Percentiles rank a stretch among this genome's conserved stretches.
These are phyloP conservation scores for Pyrus hybrid DNA, from an alignment of 331 rosid species.

Conservation along the genomic window DNA sequence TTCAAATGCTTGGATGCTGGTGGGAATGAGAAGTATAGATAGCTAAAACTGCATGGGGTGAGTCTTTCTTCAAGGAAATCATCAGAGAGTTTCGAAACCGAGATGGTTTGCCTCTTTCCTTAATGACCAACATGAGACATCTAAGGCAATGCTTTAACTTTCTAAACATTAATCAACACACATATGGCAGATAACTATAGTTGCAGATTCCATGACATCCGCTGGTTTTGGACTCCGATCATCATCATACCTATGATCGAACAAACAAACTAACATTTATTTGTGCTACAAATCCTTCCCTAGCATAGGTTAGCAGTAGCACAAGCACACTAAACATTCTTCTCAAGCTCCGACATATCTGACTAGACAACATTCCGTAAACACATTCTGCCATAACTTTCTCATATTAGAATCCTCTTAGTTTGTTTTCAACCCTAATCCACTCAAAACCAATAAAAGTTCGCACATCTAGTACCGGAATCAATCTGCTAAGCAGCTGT, in stretches of 20 bases:
- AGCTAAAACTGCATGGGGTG: neutral
- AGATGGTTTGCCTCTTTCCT: neutral
- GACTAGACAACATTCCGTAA: neutral
- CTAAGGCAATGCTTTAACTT: neutral
- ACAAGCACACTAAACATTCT: neutral
- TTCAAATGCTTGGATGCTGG: neutral
- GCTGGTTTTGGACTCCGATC: neutral
- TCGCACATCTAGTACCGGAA: neutral
- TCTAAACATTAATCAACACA: neutral
- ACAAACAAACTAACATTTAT: neutral
- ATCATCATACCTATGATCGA: neutral
- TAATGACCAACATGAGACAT: neutral
- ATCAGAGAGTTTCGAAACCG: neutral
- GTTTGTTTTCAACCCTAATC: neutral
- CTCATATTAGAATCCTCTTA: neutral
- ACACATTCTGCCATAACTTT: neutral
- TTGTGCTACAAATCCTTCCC: neutral
- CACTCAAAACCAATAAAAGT: neutral
- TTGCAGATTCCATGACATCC: neutral
- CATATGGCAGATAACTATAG: neutral
- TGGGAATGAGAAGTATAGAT: neutral
- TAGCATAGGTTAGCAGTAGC: neutral
- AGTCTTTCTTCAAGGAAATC: neutral
- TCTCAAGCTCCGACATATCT: neutral
- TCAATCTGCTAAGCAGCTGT: neutral